Evolutionary conservation across 805 yeast genomes (phyloP), one percentile per base, ranked within the genome.

Genomic region (Candida krabiensis): DNA sequence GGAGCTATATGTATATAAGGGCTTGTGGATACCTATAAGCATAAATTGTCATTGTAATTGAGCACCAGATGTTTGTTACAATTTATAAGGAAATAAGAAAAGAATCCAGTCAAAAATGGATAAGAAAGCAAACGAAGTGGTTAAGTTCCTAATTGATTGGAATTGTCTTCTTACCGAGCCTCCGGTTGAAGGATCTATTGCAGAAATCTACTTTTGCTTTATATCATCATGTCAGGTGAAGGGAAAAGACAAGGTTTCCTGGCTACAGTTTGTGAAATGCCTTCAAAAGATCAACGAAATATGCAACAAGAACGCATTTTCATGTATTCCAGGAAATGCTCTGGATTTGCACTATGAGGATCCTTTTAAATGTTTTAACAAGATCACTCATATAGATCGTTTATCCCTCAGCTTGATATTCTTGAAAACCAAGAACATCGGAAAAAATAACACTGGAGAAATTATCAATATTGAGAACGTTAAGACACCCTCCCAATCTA

Each of bases 161-260:
- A 49, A 55, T 33, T 41, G 41, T n/a, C 33, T 58, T 6, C 43
- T 62, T 4, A 46, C 57, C 0, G 54, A 53, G 17, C 52, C 55
- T 1, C 67, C 67, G 2, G 57, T 62, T 4, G 46, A 45, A 11
- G 67, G 67, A 3, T 43, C 52, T 1, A 44, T 62, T 4, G 40
- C 61, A 1, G 62, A 60, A 33, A 50, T 54, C 2, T 61, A 61
- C 38, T 60, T 59, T 33, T 56, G 60, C 33, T 57, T 59, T 33
- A 58, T 60, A 6, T 55, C 57, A 8, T 53, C 60, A 3, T 47
- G 47, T 7, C 59, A 58, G 27, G 53, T 50, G 21, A 56, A 49
- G 28, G 63, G 64, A 1, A 60, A 55, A 28, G 64, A 61, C 33
- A 58, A 58, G 33, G 63, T 61, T 2, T 57, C 64, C 4, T 61